Percentiles rank a stretch among this genome's conserved stretches.
phyloP scores from a whole-genome alignment of 495 filamentous ascomycete species.

The Penicillium subrubescens region DNA sequence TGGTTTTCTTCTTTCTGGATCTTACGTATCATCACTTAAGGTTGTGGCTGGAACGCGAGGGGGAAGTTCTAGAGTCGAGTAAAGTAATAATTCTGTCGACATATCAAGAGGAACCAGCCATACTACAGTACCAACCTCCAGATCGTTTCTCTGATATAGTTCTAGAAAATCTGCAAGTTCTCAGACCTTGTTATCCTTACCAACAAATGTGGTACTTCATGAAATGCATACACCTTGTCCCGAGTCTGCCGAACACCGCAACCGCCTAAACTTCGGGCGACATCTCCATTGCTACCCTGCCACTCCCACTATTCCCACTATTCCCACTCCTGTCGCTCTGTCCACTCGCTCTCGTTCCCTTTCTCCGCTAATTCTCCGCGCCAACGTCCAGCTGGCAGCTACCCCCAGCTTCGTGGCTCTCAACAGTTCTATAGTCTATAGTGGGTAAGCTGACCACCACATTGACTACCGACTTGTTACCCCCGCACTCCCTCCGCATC shows the following conservation, averaged over 20 bases:
- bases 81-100: neutral
- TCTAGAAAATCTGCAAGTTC: too few species aligned
- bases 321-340: slow-evolving; percentile 7
- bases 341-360: slow-evolving; percentile 3
- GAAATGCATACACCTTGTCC: neutral
- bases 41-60: neutral
- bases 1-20: neutral
- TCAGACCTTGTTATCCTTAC: neutral
- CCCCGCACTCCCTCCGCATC: neutral
- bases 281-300: slow-evolving; percentile 3
- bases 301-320: slow-evolving; percentile 1
- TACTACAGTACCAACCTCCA: neutral
- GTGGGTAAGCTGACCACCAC: neutral
- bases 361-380: slow-evolving; percentile 21
- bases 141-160: neutral
- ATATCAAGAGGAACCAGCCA: neutral
- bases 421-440: neutral
- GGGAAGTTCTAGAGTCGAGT: neutral
- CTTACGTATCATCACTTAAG: neutral
- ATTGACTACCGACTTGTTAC: too few species aligned
- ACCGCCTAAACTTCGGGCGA: slow-evolving; percentile 23
- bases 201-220: neutral
- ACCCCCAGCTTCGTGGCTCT: neutral
- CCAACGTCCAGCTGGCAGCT: neutral
- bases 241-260: slow-evolving; percentile 1